Evolutionary conservation across 352 stramenopile species (phyloP), one percentile per base, ranked within the genome.

Genomic region (Pythium oligandrum): DNA sequence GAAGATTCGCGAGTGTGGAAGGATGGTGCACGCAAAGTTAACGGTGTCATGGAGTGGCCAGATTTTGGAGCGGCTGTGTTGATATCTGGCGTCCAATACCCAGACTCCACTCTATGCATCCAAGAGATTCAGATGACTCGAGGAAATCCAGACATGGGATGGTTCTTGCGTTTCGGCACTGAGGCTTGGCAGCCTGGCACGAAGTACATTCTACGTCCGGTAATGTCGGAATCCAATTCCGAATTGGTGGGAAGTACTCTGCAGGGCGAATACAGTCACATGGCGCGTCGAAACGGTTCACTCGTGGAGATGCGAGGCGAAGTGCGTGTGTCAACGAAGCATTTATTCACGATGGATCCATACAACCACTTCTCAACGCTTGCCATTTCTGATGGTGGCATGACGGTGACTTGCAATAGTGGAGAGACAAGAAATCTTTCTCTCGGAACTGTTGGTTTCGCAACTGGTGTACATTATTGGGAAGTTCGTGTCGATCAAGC

Each of bases 401-500:
- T 91, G 37, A 86, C 76, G 1, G 85, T 95, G 30, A 91, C 82
- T 31, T 93, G 83, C 40, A 71, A 83, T 44, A 94, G 70, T 65
- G 86, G 87, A 26, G 87, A 97, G 47, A 92, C 86, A 11, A 71
- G 86, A 12, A 94, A 95, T 38, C 56, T 96, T 38, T 85, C 79
- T 6, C 63, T 96, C 9, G 89, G 76, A 12, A 95, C 79, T 3
- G 82, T 96, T 0, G 86, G 89, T 10, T 96, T 96, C 47, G 80
- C 81, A 6, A 83, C 73, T 8, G 96, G 96, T 38, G 78, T 98
- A 12, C 96, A 99, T 71, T 99, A 99, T 63, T 99, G 95, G 96
- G 96, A 99, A 68, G 86, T 98, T 5, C 97, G 97, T 36, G 75
- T 99, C 4, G 96, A 99, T 62, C 93, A 98, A 71, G 96, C 93